These are phyloP conservation scores for Apiospora aurea DNA, from an alignment of 2,329 filamentous ascomycete genomes.

Conservation along the genomic window DNA sequence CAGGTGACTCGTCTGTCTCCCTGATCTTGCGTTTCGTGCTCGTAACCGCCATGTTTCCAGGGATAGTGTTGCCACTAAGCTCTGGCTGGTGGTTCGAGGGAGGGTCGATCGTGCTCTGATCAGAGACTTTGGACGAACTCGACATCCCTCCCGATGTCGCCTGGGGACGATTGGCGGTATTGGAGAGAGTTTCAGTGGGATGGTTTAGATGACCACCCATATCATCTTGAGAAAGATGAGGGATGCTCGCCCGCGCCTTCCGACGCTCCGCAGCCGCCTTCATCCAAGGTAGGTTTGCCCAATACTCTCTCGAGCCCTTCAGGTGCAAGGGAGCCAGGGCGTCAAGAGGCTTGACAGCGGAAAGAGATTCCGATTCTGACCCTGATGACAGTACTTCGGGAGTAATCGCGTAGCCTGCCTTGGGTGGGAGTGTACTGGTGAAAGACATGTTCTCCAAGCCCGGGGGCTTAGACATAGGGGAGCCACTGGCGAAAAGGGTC, in stretches of 20 bases:
- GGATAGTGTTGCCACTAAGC: not conserved
- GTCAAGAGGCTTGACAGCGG: not conserved
- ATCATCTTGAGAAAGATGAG: not conserved
- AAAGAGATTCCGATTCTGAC: not conserved
- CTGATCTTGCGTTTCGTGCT: not conserved
- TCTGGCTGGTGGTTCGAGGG: not conserved
- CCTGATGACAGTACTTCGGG: not conserved
- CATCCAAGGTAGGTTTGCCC: not conserved
- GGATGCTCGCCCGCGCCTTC: not conserved
- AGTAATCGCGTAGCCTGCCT: not conserved
- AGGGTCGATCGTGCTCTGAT: not conserved
- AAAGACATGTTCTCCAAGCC: too few species aligned
- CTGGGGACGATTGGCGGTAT: not conserved
- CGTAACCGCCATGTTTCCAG: not conserved
- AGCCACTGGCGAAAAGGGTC: too few species aligned
- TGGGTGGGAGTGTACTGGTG: not conserved
- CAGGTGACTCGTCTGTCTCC: not conserved
- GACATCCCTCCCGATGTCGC: not conserved
- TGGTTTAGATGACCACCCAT: not conserved
- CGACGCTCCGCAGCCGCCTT: not conserved
- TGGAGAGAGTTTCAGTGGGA: not conserved
- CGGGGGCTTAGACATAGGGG: too few species aligned
- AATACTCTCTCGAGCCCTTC: not conserved
- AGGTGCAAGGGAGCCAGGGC: not conserved
- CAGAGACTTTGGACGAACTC: not conserved